Percentiles rank a stretch among this genome's conserved stretches.
phyloP scores from a whole-genome alignment of 2,329 filamentous ascomycete genomes.

The Penicillium paneum region DNA sequence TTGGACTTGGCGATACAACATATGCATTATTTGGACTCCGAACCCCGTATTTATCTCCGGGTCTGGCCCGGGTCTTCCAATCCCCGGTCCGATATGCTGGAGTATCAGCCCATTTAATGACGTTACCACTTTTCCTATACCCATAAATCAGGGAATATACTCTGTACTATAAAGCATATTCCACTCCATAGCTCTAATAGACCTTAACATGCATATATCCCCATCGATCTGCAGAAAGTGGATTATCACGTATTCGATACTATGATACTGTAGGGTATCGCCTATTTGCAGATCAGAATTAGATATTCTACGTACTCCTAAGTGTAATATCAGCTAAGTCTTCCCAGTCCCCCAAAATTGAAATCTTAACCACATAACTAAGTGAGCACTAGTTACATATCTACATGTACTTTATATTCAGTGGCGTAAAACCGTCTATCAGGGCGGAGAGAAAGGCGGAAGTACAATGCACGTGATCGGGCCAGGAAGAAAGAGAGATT shows the following conservation, averaged over 20 bases:
- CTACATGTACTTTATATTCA: background rate
- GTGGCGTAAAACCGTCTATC: background rate
- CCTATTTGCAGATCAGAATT: background rate
- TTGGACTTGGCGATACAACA: background rate
- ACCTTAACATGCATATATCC: conserved; percentile 1
- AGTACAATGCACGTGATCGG: background rate
- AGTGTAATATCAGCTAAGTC: background rate
- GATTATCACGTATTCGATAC: background rate
- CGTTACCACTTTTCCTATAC: background rate
- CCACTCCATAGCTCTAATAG: background rate
- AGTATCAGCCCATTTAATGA: conserved; percentile 1
- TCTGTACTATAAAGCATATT: background rate
- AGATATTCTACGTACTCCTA: background rate
- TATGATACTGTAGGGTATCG: background rate
- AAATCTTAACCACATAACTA: background rate
- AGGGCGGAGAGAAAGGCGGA: conserved; percentile 1
- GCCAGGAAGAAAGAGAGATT: background rate
- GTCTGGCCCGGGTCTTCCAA: conserved; percentile 1
- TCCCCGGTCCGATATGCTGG: background rate
- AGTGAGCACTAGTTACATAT: no score
- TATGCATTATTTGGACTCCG: background rate
- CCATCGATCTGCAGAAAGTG: conserved; percentile 2
- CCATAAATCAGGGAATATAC: background rate
- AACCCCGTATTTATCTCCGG: background rate
- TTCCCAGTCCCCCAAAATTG: background rate